Conservation (phyloP, 768 basidiomycete genomes). For the Amyloporia xantha region DNA sequence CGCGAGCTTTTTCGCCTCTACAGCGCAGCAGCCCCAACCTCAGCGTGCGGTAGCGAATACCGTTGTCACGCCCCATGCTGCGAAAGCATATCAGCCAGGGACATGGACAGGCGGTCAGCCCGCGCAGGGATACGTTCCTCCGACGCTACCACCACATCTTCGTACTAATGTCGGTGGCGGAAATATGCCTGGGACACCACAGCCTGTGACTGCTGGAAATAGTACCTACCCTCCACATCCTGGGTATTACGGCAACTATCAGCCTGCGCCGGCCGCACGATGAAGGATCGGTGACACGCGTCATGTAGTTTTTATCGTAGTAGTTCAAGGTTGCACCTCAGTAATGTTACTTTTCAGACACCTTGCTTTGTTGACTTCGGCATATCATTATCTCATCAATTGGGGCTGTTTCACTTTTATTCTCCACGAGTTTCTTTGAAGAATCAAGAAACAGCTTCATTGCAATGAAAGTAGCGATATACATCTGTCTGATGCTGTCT, state of each 20-base stretch:
- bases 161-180: slow-evolving; percentile 14
- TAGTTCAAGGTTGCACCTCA: not conserved
- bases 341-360: not conserved
- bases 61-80: slow-evolving; percentile 28
- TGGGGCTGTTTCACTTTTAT: no score
- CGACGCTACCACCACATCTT: slow-evolving; percentile 39
- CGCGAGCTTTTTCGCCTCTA: slow-evolving; percentile 34
- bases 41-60: slow-evolving; percentile 54
- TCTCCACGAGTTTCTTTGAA: no score
- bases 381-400: not conserved
- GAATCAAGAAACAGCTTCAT: no score
- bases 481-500: slow-evolving; percentile 25
- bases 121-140: slow-evolving; percentile 21
- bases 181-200: slow-evolving; percentile 17
- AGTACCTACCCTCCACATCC: slow-evolving; percentile 7
- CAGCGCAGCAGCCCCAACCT: slow-evolving; percentile 19
- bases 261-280: slow-evolving; percentile 13
- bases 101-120: slow-evolving; percentile 9
- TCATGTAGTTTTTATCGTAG: not conserved
- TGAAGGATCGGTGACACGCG: no score
- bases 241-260: slow-evolving; percentile 21
- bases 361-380: not conserved
- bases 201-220: slow-evolving; percentile 13
- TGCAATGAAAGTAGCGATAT: no score
- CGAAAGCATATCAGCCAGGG: slow-evolving; percentile 19